Conservation (phyloP, 805 yeast genomes). For the Wilhelminamyces savonicus region DNA sequence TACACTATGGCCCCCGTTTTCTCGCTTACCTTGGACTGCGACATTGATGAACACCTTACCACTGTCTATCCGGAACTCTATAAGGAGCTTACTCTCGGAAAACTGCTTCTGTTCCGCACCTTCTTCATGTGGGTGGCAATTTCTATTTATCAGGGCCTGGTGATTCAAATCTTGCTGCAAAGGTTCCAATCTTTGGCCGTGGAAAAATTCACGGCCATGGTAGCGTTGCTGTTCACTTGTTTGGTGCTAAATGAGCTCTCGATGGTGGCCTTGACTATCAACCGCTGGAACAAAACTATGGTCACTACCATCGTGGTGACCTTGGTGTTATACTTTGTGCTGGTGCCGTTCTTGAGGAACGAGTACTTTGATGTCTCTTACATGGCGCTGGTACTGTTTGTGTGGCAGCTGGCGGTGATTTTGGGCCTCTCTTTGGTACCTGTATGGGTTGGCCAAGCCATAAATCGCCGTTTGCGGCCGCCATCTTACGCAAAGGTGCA, state of each 20-base stretch:
- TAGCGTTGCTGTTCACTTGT: constrained; percentile 78
- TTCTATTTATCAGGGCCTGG: constrained; percentile 84
- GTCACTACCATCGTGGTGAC: constrained; percentile 66
- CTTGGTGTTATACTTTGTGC: constrained; percentile 54
- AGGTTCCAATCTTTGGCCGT: constrained; percentile 56
- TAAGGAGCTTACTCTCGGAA: constrained; percentile 84
- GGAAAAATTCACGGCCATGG: constrained; percentile 61
- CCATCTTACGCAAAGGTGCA: constrained; percentile 98
- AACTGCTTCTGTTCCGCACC: constrained; percentile 76
- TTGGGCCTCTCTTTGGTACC: constrained; percentile 73
- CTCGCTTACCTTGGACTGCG: constrained; percentile 84
- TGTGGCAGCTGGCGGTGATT: constrained; percentile 64
- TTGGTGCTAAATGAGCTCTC: constrained; percentile 77
- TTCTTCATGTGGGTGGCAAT: constrained; percentile 89
- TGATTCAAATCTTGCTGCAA: constrained; percentile 81
- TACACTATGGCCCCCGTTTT: constrained; percentile 99
- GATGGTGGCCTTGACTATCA: constrained; percentile 90
- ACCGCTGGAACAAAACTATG: constrained; percentile 87
- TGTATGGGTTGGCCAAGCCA: constrained; percentile 77
- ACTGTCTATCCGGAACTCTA: constrained; percentile 91
- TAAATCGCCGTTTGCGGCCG: constrained; percentile 75
- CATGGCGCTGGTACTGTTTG: constrained; percentile 50
- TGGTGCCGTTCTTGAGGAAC: constrained; percentile 67
- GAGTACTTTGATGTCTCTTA: constrained; percentile 81
- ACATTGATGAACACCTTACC: constrained; percentile 84